phyloP scores from a whole-genome alignment of 495 filamentous ascomycete species.

The Aspergillus conjunctus region DNA sequence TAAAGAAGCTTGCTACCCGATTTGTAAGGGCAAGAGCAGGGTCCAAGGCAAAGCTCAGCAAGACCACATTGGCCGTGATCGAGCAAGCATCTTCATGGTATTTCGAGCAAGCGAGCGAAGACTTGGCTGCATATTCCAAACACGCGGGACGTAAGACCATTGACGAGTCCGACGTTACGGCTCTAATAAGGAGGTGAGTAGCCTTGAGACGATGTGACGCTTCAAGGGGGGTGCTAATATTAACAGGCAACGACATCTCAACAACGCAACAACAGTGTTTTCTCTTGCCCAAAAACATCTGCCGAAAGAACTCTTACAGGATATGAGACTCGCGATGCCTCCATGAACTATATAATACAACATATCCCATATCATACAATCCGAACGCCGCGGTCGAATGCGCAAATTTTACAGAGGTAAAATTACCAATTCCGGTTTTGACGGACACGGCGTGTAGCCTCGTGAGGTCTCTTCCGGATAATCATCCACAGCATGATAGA shows the following conservation, averaged over 20 bases:
- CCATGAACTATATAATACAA: constrained; percentile 36
- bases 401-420: constrained; percentile 8
- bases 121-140: constrained; percentile 74
- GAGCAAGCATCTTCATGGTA: constrained; percentile 83
- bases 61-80: constrained; percentile 71
- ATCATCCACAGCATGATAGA: constrained; percentile 95
- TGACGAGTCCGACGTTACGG: constrained; percentile 79
- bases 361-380: constrained; percentile 18
- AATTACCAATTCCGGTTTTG: constrained; percentile 78
- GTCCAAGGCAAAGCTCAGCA: constrained; percentile 64
- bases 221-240: constrained; percentile 31
- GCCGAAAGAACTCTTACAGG: constrained; percentile 79
- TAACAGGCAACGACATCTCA: constrained; percentile 77
- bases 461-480: constrained; percentile 76
- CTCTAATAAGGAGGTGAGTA: constrained; percentile 73
- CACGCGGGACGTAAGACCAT: constrained; percentile 85
- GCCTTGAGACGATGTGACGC: constrained; percentile 13
- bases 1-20: constrained; percentile 74
- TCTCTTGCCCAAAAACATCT: constrained; percentile 80
- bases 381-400: constrained; percentile 31
- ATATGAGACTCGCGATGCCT: constrained; percentile 72
- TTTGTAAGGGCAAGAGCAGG: constrained; percentile 64
- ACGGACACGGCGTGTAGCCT: constrained; percentile 71
- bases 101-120: constrained; percentile 81
- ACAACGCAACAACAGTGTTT: constrained; percentile 71